Evolutionary conservation across 2,329 filamentous ascomycete genomes (phyloP).

Genomic region (Diaporthe helianthi): DNA sequence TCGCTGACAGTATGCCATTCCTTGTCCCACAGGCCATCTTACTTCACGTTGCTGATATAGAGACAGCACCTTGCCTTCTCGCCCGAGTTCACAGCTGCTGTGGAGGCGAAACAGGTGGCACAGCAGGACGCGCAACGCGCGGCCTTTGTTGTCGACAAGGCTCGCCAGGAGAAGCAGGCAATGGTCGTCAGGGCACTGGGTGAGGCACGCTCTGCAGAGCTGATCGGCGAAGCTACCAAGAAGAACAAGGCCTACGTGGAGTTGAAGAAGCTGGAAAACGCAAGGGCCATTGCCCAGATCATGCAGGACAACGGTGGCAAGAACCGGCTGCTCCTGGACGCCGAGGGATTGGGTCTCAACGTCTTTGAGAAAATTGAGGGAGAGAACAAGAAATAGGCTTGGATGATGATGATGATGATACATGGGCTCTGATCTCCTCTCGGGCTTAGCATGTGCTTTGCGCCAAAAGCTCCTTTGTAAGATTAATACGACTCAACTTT

Average conservation of each 20-base stretch:
- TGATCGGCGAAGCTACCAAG: slow-evolving; percentile 99
- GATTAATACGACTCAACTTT: slow-evolving; percentile 31
- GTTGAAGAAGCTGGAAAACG: slow-evolving; percentile 97
- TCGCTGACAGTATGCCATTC: slow-evolving; percentile 79
- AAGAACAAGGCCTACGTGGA: slow-evolving; percentile 98
- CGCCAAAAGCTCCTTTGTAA: slow-evolving; percentile 30
- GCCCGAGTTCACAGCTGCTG: slow-evolving; percentile 75
- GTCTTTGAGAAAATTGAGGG: slow-evolving; percentile 65
- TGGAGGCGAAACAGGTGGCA: slow-evolving; percentile 77
- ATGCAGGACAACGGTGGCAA: slow-evolving; percentile 84
- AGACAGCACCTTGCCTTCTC: slow-evolving; percentile 73
- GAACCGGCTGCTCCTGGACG: slow-evolving; percentile 94
- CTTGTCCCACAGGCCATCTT: fast-evolving
- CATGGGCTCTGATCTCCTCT: slow-evolving; percentile 29
- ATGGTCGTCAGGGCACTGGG: slow-evolving; percentile 98
- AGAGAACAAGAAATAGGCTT: slow-evolving; percentile 56
- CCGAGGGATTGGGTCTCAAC: slow-evolving; percentile 89
- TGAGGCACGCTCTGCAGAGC: slow-evolving; percentile 96
- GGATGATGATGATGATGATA: too few species aligned
- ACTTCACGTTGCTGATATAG: slow-evolving; percentile 38
- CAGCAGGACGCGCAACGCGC: slow-evolving; percentile 96
- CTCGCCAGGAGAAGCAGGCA: slow-evolving; percentile 98
- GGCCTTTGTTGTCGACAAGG: slow-evolving; percentile 98
- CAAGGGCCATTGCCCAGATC: slow-evolving; percentile 84
- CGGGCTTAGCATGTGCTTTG: not conserved